These are phyloP conservation scores for Euphorbia tirucalli DNA, from an alignment of 345 rosid genomes.

Conservation along the genomic window DNA sequence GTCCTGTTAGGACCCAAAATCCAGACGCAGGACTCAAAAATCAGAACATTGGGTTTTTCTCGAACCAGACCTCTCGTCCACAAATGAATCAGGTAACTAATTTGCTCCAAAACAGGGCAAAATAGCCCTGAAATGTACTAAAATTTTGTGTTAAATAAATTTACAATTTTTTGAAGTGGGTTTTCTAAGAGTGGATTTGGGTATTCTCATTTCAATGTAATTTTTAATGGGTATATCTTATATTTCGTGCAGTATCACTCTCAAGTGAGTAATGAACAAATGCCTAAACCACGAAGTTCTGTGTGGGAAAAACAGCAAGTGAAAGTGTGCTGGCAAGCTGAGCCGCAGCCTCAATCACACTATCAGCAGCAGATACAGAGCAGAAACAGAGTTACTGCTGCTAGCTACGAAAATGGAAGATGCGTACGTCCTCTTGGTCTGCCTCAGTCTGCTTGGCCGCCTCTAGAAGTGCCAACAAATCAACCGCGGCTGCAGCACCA, in stretches of 20 bases:
- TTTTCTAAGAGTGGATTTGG: too few species aligned
- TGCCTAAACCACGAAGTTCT: constrained; percentile 23
- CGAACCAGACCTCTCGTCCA: constrained; percentile 14
- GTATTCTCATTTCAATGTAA: too few species aligned
- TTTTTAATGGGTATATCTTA: too few species aligned
- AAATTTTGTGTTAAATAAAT: too few species aligned
- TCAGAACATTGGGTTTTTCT: constrained; percentile 21
- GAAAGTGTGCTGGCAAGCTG: constrained; percentile 2
- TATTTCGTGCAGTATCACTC: constrained; percentile 7
- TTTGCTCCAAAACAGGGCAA: too few species aligned
- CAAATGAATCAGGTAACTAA: constrained; percentile 28
- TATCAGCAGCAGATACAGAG: constrained; percentile 25
- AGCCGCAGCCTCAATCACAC: background rate
- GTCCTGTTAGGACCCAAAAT: too few species aligned
- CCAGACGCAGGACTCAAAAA: constrained; percentile 11
- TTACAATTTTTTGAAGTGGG: too few species aligned
- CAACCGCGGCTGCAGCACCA: constrained; percentile 1
- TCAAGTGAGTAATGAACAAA: constrained; percentile 10
- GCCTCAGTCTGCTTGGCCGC: constrained; percentile 42
- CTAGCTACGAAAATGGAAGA: constrained; percentile 26
- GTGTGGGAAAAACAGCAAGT: constrained; percentile 20
- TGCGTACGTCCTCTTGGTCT: constrained; percentile 23
- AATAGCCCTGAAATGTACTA: too few species aligned
- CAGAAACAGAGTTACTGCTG: constrained; percentile 16
- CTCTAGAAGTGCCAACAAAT: constrained; percentile 21